phyloP scores from a whole-genome alignment of 1,284 basidiomycete genomes.

The Ganoderma lucidum region DNA sequence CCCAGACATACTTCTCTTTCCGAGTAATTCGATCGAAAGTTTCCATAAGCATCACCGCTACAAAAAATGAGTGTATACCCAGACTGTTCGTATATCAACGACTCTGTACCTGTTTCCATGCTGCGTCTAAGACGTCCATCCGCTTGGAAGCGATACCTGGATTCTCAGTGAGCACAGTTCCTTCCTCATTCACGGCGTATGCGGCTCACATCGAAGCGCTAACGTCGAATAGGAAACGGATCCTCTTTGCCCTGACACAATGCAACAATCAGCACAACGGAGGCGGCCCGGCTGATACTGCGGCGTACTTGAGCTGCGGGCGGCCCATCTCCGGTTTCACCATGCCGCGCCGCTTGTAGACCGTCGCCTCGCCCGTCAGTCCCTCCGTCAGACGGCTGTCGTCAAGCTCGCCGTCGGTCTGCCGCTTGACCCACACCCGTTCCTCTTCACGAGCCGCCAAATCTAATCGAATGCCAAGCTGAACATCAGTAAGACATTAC shows the following conservation, averaged over 20 bases:
- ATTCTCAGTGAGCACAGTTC: neutral
- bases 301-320: conserved; percentile 66
- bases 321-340: conserved; percentile 71
- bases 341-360: conserved; percentile 74
- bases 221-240: conserved; percentile 73
- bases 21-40: conserved; percentile 66
- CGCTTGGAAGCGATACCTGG: conserved; percentile 75
- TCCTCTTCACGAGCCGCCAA: conserved; percentile 73
- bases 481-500: neutral
- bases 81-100: neutral
- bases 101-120: conserved; percentile 63
- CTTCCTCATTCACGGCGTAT: neutral
- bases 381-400: conserved; percentile 72
- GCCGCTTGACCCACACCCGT: conserved; percentile 72
- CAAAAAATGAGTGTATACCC: neutral
- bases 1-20: conserved; percentile 77
- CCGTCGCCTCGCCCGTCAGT: conserved; percentile 69
- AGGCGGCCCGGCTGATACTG: neutral
- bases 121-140: conserved; percentile 69
- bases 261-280: conserved; percentile 1
- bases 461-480: conserved; percentile 45
- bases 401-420: conserved; percentile 74
- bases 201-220: conserved; percentile 70
- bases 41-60: conserved; percentile 77
- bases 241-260: conserved; percentile 62